Base-by-base conservation (phyloP, 73 alveolate species). In the Durusdinium trenchii region DNA sequence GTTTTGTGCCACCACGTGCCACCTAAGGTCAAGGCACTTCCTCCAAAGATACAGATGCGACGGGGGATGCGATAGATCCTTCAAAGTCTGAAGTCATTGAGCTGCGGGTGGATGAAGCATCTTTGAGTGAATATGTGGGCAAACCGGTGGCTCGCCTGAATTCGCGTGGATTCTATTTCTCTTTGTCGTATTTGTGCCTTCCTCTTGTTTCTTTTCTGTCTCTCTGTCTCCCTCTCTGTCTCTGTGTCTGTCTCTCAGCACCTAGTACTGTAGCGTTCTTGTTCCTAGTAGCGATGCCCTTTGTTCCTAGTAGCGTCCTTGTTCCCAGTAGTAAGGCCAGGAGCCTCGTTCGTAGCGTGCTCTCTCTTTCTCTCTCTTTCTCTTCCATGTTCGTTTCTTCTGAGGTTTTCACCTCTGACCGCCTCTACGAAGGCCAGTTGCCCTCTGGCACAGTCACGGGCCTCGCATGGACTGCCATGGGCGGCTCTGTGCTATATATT, bases 401-500 rank as follows among this genome's bases (percentile, higher is more conserved):
- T 38, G 42, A 91, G 98, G 98, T 91, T 76, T 91, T 91, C 89
- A 91, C 98, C 36, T 91, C 98, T 38, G 98, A 91, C n/a, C 98
- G 98, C 35, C 93, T 98, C 45, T 86, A 93, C 51, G 93, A 78
- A 60, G 96, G 94, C 45, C 42, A n/a, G 23, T 28, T 94, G 64
- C 99, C 99, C 20, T 67, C 94, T 20, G 99, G 99, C 43, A 99
- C 99, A 36, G 99, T 99, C 36, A 99, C 99, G 9, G 99, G 99
- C 50, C 99, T 99, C 54, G 99, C 99, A 40, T 99, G 99, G 99
- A 99, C 99, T 82, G 99, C 99, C 35, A 96, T 99, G 89, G 99
- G 99, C 32, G 99, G 99, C 26, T 78, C 99, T 2, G 98, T 91
- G 98, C 90, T 91, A 1, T 91, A 91, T 57, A 91, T 91, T 40